Conservation (phyloP, 1,284 basidiomycete genomes). For the Papiliotrema fonsecae region DNA sequence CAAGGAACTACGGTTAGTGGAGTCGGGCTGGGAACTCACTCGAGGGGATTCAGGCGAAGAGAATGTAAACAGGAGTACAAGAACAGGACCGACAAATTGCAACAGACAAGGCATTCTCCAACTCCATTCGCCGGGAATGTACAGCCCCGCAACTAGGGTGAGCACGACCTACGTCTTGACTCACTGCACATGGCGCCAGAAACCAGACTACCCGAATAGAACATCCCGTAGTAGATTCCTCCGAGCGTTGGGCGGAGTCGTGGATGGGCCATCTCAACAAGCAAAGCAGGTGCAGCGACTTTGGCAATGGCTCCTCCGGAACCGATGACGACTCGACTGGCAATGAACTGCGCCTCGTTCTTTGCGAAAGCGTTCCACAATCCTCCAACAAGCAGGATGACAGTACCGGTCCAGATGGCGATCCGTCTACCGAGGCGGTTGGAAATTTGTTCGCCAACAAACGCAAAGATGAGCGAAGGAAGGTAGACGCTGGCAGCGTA, state of each 20-base stretch:
- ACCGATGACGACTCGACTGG: constrained; percentile 21
- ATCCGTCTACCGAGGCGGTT: constrained; percentile 17
- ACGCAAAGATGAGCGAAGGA: constrained; percentile 21
- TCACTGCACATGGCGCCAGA: constrained; percentile 13
- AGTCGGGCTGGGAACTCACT: background rate
- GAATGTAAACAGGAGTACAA: constrained; percentile 74
- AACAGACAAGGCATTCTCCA: constrained; percentile 59
- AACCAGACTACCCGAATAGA: constrained; percentile 23
- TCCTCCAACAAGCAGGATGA: constrained; percentile 23
- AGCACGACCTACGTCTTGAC: background rate
- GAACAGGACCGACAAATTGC: constrained; percentile 58
- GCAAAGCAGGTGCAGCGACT: constrained; percentile 16
- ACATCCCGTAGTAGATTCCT: constrained; percentile 12
- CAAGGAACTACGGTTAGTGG: constrained; percentile 13
- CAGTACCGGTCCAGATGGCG: constrained; percentile 20
- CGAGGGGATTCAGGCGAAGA: constrained; percentile 53
- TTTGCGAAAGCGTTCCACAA: constrained; percentile 25
- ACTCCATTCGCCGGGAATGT: constrained; percentile 73
- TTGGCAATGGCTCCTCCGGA: constrained; percentile 27
- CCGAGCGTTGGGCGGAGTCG: constrained; percentile 11
- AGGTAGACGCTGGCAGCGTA: constrained; percentile 24
- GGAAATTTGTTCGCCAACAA: constrained; percentile 19
- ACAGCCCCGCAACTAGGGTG: constrained; percentile 9
- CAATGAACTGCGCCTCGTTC: constrained; percentile 13
- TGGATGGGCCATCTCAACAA: constrained; percentile 21